A percentile compares a stretch with the other conserved stretches of the same genome.
phyloP scores from a whole-genome alignment of 1,284 basidiomycete species.

The Gymnopus androsaceus region DNA sequence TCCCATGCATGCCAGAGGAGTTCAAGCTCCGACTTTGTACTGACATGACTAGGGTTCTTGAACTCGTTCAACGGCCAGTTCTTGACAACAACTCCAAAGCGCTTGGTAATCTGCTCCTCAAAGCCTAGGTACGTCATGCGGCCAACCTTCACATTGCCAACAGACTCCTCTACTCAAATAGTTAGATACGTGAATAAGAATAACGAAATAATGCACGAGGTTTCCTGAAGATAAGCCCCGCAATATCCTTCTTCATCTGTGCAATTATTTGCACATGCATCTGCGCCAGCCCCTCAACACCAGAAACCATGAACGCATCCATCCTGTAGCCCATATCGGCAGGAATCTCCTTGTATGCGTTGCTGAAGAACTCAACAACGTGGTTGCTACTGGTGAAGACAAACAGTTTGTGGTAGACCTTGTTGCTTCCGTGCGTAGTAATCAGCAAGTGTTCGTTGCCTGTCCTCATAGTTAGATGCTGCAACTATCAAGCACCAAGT shows the following conservation, averaged over 20 bases:
- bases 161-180: slow-evolving; percentile 15
- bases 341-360: slow-evolving; percentile 5
- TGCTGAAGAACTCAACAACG: slow-evolving; percentile 16
- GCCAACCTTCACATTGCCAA: background rate
- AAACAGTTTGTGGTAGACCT: slow-evolving; percentile 10
- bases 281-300: slow-evolving; percentile 13
- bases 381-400: slow-evolving; percentile 12
- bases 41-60: slow-evolving; percentile 21
- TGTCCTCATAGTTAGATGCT: slow-evolving; percentile 12
- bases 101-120: slow-evolving; percentile 23
- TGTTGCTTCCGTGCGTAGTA: background rate
- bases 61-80: slow-evolving; percentile 28
- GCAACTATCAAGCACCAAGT: slow-evolving; percentile 6
- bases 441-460: slow-evolving; percentile 16
- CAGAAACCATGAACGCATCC: slow-evolving; percentile 16
- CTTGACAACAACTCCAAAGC: slow-evolving; percentile 24
- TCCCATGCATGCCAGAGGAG: slow-evolving; percentile 18
- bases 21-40: slow-evolving; percentile 22
- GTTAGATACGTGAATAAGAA: background rate
- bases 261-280: background rate
- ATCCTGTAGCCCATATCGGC: slow-evolving; percentile 11
- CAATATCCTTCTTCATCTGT: slow-evolving; percentile 3
- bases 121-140: slow-evolving; percentile 24
- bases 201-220: slow-evolving; percentile 2
- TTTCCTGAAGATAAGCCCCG: slow-evolving; percentile 4